These are phyloP conservation scores for Aspergillus sp. DNA, from an alignment of 2,329 filamentous ascomycete genomes.

Conservation along the genomic window DNA sequence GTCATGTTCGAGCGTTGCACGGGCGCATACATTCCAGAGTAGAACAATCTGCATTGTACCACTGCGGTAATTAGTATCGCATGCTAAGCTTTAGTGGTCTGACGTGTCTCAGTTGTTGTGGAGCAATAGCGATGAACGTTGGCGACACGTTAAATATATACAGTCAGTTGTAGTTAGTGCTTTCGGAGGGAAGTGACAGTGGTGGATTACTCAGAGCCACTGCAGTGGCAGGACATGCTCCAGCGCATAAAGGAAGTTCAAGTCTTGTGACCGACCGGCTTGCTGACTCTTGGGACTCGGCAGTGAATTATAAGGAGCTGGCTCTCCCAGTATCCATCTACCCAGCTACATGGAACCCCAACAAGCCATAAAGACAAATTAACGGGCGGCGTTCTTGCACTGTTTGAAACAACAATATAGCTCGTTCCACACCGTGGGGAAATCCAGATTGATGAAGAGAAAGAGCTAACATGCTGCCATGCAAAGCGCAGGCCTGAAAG, in stretches of 20 bases:
- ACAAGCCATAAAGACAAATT: too few species aligned
- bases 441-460: too few species aligned
- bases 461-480: too few species aligned
- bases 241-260: neutral
- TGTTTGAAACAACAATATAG: too few species aligned
- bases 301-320: neutral
- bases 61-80: neutral
- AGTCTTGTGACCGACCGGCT: neutral
- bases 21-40: too few species aligned
- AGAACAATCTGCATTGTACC: neutral
- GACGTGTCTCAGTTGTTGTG: neutral
- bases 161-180: too few species aligned
- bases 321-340: neutral
- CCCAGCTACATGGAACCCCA: neutral
- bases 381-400: too few species aligned
- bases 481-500: too few species aligned
- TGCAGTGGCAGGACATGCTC: neutral
- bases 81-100: neutral
- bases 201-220: neutral
- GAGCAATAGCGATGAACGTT: neutral
- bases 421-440: too few species aligned
- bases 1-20: neutral
- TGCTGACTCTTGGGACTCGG: neutral
- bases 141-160: too few species aligned
- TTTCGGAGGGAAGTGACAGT: neutral